phyloP scores from a whole-genome alignment of 257 asterid species.

The Solanum chaucha region DNA sequence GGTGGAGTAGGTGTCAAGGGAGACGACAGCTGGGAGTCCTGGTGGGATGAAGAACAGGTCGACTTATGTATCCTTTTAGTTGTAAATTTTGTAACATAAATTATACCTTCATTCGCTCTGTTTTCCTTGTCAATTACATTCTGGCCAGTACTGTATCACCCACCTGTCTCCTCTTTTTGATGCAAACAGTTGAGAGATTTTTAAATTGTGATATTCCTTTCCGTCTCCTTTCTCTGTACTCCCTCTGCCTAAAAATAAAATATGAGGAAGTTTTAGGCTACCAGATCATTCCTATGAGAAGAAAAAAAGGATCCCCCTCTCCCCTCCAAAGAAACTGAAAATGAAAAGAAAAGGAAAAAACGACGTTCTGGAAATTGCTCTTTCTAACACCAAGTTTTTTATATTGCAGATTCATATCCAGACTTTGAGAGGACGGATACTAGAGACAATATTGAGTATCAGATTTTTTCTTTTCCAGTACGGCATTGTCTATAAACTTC shows the following conservation, averaged over 20 bases:
- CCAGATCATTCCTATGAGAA: not conserved
- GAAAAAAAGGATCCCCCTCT: not conserved
- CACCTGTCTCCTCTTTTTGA: not conserved
- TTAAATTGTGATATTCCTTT: not conserved
- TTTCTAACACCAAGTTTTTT: not conserved
- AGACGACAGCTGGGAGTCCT: conserved; percentile 95
- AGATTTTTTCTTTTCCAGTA: conserved; percentile 86
- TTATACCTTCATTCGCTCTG: not conserved
- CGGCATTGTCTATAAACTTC: conserved; percentile 90
- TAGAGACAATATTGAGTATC: conserved; percentile 87
- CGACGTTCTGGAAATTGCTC: not conserved
- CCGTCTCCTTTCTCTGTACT: not conserved
- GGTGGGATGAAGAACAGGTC: conserved; percentile 99
- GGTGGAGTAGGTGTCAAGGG: conserved; percentile 98
- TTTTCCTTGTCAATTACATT: not conserved
- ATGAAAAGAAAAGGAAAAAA: not conserved
- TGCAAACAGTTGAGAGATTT: not conserved
- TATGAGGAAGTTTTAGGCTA: not conserved
- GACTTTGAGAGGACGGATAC: conserved; percentile 90
- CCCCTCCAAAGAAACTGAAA: not conserved
- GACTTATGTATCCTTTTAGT: not conserved
- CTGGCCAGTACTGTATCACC: not conserved
- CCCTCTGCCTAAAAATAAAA: not conserved
- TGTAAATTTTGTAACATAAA: not conserved
- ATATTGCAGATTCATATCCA: conserved; percentile 75